Percentiles rank a stretch among this genome's conserved stretches.
Conservation (phyloP, 495 filamentous ascomycete species). For the Pseudomonodictys pantanalensis region DNA sequence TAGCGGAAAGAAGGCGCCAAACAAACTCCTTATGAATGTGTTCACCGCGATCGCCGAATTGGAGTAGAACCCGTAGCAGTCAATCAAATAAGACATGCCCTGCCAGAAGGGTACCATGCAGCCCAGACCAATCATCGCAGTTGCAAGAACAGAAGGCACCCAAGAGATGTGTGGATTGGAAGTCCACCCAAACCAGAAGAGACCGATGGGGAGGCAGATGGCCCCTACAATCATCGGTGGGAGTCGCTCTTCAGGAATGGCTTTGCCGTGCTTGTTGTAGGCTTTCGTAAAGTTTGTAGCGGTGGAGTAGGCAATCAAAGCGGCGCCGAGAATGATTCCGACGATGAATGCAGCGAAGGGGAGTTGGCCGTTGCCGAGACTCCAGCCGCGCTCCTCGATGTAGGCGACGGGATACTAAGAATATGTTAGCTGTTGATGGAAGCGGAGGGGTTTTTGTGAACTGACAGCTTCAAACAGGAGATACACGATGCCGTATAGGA, state of each 20-base stretch:
- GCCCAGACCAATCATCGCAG: slow-evolving; percentile 27
- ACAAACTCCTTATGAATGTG: slow-evolving; percentile 24
- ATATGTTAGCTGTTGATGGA: background rate
- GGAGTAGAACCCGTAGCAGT: slow-evolving; percentile 33
- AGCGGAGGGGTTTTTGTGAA: background rate
- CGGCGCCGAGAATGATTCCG: slow-evolving; percentile 25
- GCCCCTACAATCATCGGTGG: slow-evolving; percentile 31
- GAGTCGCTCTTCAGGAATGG: slow-evolving; percentile 31
- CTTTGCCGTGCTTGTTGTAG: slow-evolving; percentile 30
- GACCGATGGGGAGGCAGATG: slow-evolving; percentile 34
- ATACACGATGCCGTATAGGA: slow-evolving; percentile 44
- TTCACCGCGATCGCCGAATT: slow-evolving; percentile 29
- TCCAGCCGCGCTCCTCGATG: slow-evolving; percentile 38
- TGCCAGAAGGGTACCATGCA: slow-evolving; percentile 33
- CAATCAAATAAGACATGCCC: slow-evolving; percentile 32
- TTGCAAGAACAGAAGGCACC: slow-evolving; percentile 23
- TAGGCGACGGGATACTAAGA: slow-evolving; percentile 38
- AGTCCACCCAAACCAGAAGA: slow-evolving; percentile 44
- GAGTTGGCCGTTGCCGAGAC: slow-evolving; percentile 35
- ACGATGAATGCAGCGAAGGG: slow-evolving; percentile 36
- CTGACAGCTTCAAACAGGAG: slow-evolving; percentile 40
- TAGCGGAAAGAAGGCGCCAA: slow-evolving; percentile 32
- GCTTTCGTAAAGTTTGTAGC: slow-evolving; percentile 30
- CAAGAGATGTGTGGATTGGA: slow-evolving; percentile 24
- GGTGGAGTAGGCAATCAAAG: slow-evolving; percentile 28